Base-by-base conservation (phyloP, 805 yeast species). In the Schwanniomyces occidentalis region DNA sequence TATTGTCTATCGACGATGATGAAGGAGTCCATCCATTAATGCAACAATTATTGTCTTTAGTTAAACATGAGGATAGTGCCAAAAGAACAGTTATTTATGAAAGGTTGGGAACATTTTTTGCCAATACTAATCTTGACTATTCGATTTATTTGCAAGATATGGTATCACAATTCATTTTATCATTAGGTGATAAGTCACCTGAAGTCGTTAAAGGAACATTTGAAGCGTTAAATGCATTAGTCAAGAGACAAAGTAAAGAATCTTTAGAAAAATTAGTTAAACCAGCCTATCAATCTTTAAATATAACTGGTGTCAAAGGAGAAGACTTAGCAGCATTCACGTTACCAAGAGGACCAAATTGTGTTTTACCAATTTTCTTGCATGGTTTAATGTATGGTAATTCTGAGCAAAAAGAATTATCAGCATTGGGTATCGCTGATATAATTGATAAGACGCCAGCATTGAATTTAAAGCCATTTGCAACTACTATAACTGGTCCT, bases 381-480 rank as follows among this genome's bases (percentile, higher is more conserved):
- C 96, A 91, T 57, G 98, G 98, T 42, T 75, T 93, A 52, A 87
- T 91, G 95, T 87, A 89, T 61, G 99, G 99, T 45, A 76, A 76
- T 34, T 72, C 78, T 42, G 88, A 81, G 32, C 91, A 84, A 54
- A 81, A 93, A 61, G 97, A 90, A 57, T 65, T 70, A 17, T 77
- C 96, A 19, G 98, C 99, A 0, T 65, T 82, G 52, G 96, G 88
- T 38, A 87, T 93, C 51, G 93, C 95, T 4, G 90, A 82, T 52
- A 66, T 93, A 39, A 85, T 90, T 29, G 84, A 82, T 30, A 80
- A 88, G 51, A 86, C 98, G 0, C 93, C 93, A 14, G 81, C 93
- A n/a, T 71, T 76, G 8, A 79, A 75, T 40, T 76, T 93, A 61
- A 85, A 81, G 59, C 86, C 96, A 21, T 86, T 82, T 62, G 96